Evolutionary conservation across 352 stramenopile genomes (phyloP).

Genomic region (Phytophthora crassamura): DNA sequence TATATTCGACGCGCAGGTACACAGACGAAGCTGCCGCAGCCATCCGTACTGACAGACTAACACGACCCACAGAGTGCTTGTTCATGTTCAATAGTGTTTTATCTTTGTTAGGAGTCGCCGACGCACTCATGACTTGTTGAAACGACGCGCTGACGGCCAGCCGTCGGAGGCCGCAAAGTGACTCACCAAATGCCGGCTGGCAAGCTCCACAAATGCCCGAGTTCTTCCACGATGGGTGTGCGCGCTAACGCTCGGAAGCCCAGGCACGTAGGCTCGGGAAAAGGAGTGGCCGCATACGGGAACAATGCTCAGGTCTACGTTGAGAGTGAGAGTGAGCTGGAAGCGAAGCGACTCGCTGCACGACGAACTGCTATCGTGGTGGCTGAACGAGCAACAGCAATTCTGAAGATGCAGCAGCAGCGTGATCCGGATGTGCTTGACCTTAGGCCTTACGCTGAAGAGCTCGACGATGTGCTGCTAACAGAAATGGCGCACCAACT

Average conservation of each 20-base stretch:
- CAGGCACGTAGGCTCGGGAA: not conserved
- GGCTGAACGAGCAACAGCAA: conserved; percentile 51
- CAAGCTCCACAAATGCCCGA: conserved; percentile 16
- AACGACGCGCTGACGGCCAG: conserved; percentile 22
- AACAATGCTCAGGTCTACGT: conserved; percentile 49
- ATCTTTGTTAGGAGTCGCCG: conserved; percentile 13
- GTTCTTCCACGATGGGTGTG: conserved; percentile 3
- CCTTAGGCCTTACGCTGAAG: conserved; percentile 46
- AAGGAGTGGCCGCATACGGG: conserved; percentile 6
- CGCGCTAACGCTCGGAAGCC: conserved; percentile 19
- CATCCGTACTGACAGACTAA: conserved; percentile 40
- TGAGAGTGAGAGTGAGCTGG: conserved; percentile 35
- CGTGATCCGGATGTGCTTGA: conserved; percentile 69
- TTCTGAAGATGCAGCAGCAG: conserved; percentile 51
- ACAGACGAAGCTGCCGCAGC: conserved; percentile 28
- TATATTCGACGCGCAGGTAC: conserved; percentile 24
- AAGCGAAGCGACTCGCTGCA: conserved; percentile 41
- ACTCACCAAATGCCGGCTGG: conserved; percentile 16
- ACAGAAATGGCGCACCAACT: conserved; percentile 69
- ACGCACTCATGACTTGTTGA: conserved; percentile 31
- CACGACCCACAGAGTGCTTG: conserved; percentile 23
- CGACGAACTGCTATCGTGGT: conserved; percentile 49
- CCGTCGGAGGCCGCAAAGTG: not conserved
- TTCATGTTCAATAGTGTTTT: conserved; percentile 34
- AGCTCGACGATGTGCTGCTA: conserved; percentile 64